Conservation (phyloP, 495 filamentous ascomycete species). For the Podospora fimiseda region DNA sequence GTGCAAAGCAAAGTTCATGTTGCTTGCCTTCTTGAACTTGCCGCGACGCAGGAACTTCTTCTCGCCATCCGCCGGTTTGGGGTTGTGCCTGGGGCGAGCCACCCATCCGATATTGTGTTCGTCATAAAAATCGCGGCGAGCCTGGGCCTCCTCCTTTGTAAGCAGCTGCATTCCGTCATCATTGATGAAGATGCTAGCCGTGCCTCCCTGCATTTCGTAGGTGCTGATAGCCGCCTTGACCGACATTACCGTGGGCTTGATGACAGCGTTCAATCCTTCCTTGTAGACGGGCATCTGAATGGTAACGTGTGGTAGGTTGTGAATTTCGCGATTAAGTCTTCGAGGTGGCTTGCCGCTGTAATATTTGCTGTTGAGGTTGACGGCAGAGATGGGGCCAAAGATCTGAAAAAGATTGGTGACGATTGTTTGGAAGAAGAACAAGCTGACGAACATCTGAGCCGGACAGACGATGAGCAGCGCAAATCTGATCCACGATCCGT, state of each 20-base stretch:
- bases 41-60: constrained; percentile 50
- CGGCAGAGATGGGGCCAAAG: constrained; percentile 52
- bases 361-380: constrained; percentile 52
- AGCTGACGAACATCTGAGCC: constrained; percentile 49
- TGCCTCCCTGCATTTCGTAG: constrained; percentile 63
- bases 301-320: constrained; percentile 58
- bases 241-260: constrained; percentile 55
- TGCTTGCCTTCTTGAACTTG: constrained; percentile 70
- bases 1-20: constrained; percentile 64
- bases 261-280: constrained; percentile 58
- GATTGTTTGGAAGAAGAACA: constrained; percentile 60
- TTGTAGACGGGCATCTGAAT: constrained; percentile 75
- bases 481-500: constrained; percentile 42
- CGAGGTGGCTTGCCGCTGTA: constrained; percentile 51
- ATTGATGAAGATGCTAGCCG: constrained; percentile 66
- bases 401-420: constrained; percentile 51
- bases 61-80: constrained; percentile 28
- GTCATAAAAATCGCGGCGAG: constrained; percentile 57
- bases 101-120: constrained; percentile 60
- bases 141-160: constrained; percentile 47
- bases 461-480: constrained; percentile 42
- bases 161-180: constrained; percentile 63
- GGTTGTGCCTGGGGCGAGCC: constrained; percentile 53
- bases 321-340: constrained; percentile 38
- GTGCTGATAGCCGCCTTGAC: constrained; percentile 60